Base-by-base conservation (phyloP, 2,329 filamentous ascomycete genomes). In the Colletotrichum neosansevieriae region DNA sequence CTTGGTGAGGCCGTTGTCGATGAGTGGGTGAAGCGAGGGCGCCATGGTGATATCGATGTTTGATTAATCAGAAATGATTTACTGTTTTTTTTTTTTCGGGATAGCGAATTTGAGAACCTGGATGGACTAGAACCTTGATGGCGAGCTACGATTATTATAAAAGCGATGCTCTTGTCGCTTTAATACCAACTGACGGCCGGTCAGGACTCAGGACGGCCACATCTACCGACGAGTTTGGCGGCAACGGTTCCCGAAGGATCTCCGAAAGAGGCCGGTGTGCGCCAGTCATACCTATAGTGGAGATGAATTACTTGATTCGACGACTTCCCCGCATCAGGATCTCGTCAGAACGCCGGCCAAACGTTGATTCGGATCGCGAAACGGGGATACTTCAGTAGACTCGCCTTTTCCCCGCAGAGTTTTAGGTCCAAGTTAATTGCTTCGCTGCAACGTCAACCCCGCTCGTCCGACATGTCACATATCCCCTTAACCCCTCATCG, bases 1-100 rank as follows among this genome's bases (percentile, higher is more conserved):
- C 72, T 87, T 86, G 66, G 79, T 81, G 76, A 91, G 73, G 76
- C 89, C 88, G 72, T 87, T 86, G 80, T 91, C 87, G 79, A 92
- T 80, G 58, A 85, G 76, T 49, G 90, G 89, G 78, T 92, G 89
- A 17, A 92, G 81, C 19, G 84, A 85, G 29, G 77, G 77, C 51
- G 76, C 74, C 79, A 78, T 81, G 65, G 61, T 40, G 21, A 45
- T 29, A 17, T 62, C 13, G 44, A 56, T 19, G 32, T 36, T 61
- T 49, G 60, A 19, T 45, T 53, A 53, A 34, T 40, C 29, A 13
- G 19, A n/a, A n/a, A n/a, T n/a, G n/a, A 34, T 17, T 40, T 21
- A 21, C n/a, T 4, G 12, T 45, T 51, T 34, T 13, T 10, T 9
- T 21, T 38, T 50, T 65, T 13, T 42, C 49, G 49, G 21, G 13